phyloP scores from a whole-genome alignment of 2,329 filamentous ascomycete species.

The Exophiala xenobiotica region DNA sequence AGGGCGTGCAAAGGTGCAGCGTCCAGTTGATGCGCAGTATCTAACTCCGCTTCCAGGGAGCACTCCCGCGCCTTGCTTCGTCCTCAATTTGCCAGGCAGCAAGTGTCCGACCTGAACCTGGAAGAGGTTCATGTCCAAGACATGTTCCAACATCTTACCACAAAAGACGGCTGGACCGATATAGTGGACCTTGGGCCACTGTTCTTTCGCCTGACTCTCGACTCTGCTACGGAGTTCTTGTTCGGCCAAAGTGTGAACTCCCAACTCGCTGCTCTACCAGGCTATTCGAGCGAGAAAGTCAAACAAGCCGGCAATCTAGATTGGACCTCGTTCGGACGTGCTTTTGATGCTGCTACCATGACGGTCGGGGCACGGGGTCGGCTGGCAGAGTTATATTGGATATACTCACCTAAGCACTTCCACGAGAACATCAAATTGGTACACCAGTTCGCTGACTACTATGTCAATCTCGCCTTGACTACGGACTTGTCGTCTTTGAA shows the following conservation, averaged over 20 bases:
- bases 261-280: slow-evolving; percentile 38
- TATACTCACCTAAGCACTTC: slow-evolving; percentile 42
- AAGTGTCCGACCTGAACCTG: slow-evolving; percentile 75
- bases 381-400: slow-evolving; percentile 39
- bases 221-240: slow-evolving; percentile 83
- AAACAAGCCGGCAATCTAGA: slow-evolving; percentile 66
- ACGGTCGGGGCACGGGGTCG: slow-evolving; percentile 34
- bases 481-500: slow-evolving; percentile 25
- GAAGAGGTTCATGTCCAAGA: slow-evolving; percentile 77
- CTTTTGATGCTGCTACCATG: slow-evolving; percentile 37
- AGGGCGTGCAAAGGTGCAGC: no score
- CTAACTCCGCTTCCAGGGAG: slow-evolving; percentile 7
- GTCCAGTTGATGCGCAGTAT: background rate
- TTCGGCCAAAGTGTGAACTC: slow-evolving; percentile 72
- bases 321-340: slow-evolving; percentile 34
- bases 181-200: slow-evolving; percentile 55
- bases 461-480: slow-evolving; percentile 43
- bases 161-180: slow-evolving; percentile 48
- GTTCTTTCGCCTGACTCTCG: slow-evolving; percentile 64
- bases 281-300: slow-evolving; percentile 62
- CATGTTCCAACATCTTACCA: slow-evolving; percentile 67
- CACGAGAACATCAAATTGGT: slow-evolving; percentile 42
- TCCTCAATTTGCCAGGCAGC: slow-evolving; percentile 82
- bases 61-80: slow-evolving; percentile 73
- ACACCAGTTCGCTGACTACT: slow-evolving; percentile 51